Conservation (phyloP, 108 stramenopile genomes). For the Fragilaria crotonensis region DNA sequence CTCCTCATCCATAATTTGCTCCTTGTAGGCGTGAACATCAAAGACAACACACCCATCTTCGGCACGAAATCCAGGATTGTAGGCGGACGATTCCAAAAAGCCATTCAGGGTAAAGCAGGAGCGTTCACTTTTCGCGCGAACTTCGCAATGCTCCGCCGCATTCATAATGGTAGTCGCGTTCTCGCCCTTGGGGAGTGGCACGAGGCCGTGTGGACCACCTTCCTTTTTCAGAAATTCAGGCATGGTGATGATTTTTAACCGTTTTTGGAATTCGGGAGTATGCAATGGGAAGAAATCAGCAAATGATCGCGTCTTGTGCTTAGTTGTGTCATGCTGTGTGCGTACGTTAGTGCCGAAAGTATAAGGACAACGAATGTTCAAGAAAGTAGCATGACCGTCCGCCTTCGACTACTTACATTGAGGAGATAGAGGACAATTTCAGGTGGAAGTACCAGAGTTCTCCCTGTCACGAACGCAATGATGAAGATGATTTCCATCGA, state of each 20-base stretch:
- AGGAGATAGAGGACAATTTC: conserved; percentile 68
- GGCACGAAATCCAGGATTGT: too few species aligned
- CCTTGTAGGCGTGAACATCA: not conserved
- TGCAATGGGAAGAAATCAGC: conserved; percentile 75
- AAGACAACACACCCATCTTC: not conserved
- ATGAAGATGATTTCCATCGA: conserved; percentile 78
- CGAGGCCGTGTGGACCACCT: conserved; percentile 37
- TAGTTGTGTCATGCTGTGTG: conserved; percentile 33
- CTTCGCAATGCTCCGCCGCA: conserved; percentile 41
- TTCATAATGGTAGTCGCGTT: conserved; percentile 27
- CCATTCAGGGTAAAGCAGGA: too few species aligned
- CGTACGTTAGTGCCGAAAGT: conserved; percentile 33
- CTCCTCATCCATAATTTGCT: not conserved
- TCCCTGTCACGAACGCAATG: conserved; percentile 71
- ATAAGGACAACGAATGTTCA: not conserved
- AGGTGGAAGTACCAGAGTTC: conserved; percentile 86
- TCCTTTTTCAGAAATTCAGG: conserved; percentile 54
- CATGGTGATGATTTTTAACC: conserved; percentile 43
- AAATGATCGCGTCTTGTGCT: conserved; percentile 53
- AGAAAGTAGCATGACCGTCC: not conserved
- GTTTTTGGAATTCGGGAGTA: conserved; percentile 35
- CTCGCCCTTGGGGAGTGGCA: conserved; percentile 39
- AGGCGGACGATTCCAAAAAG: too few species aligned
- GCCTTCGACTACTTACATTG: conserved; percentile 4
- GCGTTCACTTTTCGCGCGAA: conserved; percentile 11